Evolutionary conservation across 768 basidiomycete genomes (phyloP).

Genomic region (Suillus luteus): DNA sequence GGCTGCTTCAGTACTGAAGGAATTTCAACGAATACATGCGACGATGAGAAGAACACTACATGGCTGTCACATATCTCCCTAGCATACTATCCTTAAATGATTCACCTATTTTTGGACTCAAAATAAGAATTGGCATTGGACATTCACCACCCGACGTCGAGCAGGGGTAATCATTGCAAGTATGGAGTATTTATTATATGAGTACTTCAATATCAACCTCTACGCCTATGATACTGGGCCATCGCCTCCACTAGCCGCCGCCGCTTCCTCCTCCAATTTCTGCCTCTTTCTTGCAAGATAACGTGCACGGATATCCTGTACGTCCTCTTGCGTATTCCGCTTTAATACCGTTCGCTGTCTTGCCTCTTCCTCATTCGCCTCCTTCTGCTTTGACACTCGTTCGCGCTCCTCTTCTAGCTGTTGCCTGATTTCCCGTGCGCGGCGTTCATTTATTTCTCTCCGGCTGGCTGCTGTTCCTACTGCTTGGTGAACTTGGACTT

Average conservation of each 20-base stretch:
- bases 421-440: constrained; percentile 71
- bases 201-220: neutral
- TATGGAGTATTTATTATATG: neutral
- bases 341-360: constrained; percentile 66
- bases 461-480: constrained; percentile 81
- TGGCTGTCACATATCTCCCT: constrained; percentile 11
- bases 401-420: constrained; percentile 80
- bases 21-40: constrained; percentile 53
- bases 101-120: neutral
- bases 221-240: constrained; percentile 18
- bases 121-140: neutral
- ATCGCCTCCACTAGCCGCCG: constrained; percentile 1
- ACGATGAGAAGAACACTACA: constrained; percentile 40
- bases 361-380: constrained; percentile 62
- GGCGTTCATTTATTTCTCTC: constrained; percentile 82
- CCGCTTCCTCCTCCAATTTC: constrained; percentile 54
- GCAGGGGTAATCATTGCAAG: neutral
- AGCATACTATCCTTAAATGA: neutral
- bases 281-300: constrained; percentile 80
- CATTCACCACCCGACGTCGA: constrained; percentile 6
- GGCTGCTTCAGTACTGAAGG: constrained; percentile 46
- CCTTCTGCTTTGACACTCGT: constrained; percentile 56
- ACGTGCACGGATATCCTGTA: constrained; percentile 72
- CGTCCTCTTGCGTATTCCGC: constrained; percentile 73
- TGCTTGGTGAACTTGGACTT: constrained; percentile 63